Percentiles rank a stretch among this genome's conserved stretches.
phyloP scores from a whole-genome alignment of 208 protist genomes.

The Polymyxa betae region DNA sequence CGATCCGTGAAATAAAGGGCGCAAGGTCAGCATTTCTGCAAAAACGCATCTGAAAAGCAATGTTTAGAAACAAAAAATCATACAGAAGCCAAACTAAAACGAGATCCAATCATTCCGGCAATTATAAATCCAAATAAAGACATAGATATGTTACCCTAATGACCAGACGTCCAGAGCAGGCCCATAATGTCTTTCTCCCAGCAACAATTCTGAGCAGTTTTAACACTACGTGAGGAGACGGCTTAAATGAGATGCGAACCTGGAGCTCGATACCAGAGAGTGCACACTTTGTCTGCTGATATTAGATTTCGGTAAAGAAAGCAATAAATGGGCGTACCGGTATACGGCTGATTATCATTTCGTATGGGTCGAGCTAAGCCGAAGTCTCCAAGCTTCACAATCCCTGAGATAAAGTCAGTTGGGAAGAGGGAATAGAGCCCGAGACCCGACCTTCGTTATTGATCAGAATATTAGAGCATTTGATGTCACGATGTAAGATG shows the following conservation, averaged over 20 bases:
- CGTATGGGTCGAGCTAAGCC: constrained; percentile 1
- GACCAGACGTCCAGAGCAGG: constrained; percentile 35
- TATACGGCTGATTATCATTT: constrained; percentile 17
- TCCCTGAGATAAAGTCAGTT: not conserved
- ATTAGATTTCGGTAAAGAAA: not conserved
- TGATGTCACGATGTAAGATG: constrained; percentile 10
- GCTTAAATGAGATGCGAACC: not conserved
- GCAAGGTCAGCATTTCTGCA: constrained; percentile 67
- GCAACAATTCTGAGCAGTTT: not conserved
- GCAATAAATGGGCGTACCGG: not conserved
- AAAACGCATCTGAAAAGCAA: constrained; percentile 72
- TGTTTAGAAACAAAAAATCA: not conserved
- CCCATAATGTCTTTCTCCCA: constrained; percentile 26
- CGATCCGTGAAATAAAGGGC: constrained; percentile 71
- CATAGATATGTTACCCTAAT: not conserved
- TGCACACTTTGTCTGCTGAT: constrained; percentile 26
- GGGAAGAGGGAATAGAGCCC: not conserved
- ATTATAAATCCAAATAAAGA: not conserved
- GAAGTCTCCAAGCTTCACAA: constrained; percentile 38
- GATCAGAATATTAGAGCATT: constrained; percentile 46
- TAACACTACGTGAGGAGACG: not conserved
- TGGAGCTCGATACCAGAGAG: constrained; percentile 44
- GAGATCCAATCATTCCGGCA: not conserved
- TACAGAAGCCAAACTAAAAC: not conserved
- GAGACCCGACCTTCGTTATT: constrained; percentile 14